Conservation (phyloP, 2,329 filamentous ascomycete genomes). For the Xylariales sp. region DNA sequence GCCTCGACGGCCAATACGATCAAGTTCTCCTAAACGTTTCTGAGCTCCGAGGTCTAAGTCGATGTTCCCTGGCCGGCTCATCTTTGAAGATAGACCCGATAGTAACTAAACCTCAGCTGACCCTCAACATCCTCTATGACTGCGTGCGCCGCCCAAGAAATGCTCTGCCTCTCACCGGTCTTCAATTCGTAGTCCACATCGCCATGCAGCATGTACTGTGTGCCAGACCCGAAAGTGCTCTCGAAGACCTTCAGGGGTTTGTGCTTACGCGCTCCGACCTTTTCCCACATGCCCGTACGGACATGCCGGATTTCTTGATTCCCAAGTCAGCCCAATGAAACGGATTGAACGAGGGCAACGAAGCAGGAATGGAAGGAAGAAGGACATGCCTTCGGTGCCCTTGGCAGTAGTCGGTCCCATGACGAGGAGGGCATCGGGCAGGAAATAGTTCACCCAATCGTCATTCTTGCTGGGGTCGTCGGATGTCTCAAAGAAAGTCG, state of each 20-base stretch:
- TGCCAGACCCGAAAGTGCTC: conserved; percentile 25
- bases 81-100: conserved; percentile 28
- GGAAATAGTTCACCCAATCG: conserved; percentile 39
- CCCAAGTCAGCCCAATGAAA: too few relatives aligned
- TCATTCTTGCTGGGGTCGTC: conserved; percentile 37
- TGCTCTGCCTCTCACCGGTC: conserved; percentile 14
- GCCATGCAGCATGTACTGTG: conserved; percentile 32
- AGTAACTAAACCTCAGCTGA: conserved; percentile 23
- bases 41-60: neutral
- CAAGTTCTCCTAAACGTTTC: neutral
- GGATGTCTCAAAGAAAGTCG: conserved; percentile 39
- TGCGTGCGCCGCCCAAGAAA: conserved; percentile 28
- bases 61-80: conserved; percentile 9
- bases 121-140: conserved; percentile 17
- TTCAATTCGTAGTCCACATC: conserved; percentile 19
- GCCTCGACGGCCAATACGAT: neutral
- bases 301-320: conserved; percentile 35
- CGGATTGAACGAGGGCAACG: neutral
- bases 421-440: conserved; percentile 34
- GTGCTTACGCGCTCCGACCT: conserved; percentile 35
- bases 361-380: neutral
- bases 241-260: conserved; percentile 38
- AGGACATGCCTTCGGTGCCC: conserved; percentile 30
- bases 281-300: conserved; percentile 39
- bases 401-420: conserved; percentile 36